Conservation (phyloP, 2,329 filamentous ascomycete genomes). For the Phialemoniopsis sp. region DNA sequence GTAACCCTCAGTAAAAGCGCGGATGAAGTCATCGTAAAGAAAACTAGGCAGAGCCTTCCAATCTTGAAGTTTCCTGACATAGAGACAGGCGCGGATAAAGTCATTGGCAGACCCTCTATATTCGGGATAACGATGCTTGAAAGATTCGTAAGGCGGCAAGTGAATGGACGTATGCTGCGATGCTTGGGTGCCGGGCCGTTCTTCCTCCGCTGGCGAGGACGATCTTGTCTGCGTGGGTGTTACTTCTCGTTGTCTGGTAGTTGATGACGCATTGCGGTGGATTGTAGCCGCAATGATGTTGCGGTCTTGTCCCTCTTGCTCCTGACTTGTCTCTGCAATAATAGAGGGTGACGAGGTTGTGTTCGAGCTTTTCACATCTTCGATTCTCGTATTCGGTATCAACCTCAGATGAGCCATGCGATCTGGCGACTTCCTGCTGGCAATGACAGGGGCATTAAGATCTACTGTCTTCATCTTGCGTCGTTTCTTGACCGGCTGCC, state of each 20-base stretch:
- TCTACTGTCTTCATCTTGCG: slow-evolving; percentile 9
- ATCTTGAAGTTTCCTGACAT: slow-evolving; percentile 31
- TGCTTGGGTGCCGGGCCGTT: too few relatives aligned
- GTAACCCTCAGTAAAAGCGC: slow-evolving; percentile 35
- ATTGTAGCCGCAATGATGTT: too few relatives aligned
- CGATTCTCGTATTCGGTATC: too few relatives aligned
- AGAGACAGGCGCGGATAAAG: slow-evolving; percentile 42
- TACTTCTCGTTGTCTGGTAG: too few relatives aligned
- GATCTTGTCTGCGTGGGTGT: too few relatives aligned
- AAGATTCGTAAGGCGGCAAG: slow-evolving; percentile 26
- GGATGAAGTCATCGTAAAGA: slow-evolving; percentile 50
- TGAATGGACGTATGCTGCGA: too few relatives aligned
- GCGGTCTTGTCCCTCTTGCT: too few relatives aligned
- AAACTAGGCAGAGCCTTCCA: slow-evolving; percentile 30
- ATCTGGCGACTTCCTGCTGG: not conserved
- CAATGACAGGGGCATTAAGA: not conserved
- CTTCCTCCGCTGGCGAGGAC: too few relatives aligned
- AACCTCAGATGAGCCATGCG: too few relatives aligned
- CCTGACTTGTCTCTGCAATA: not conserved
- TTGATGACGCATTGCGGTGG: too few relatives aligned
- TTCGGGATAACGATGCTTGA: slow-evolving; percentile 35
- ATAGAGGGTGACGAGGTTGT: not conserved
- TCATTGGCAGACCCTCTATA: slow-evolving; percentile 30
- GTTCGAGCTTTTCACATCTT: too few relatives aligned
- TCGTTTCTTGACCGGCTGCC: slow-evolving; percentile 4